phyloP scores from a whole-genome alignment of 768 basidiomycete genomes.

The Trametes sanguinea region DNA sequence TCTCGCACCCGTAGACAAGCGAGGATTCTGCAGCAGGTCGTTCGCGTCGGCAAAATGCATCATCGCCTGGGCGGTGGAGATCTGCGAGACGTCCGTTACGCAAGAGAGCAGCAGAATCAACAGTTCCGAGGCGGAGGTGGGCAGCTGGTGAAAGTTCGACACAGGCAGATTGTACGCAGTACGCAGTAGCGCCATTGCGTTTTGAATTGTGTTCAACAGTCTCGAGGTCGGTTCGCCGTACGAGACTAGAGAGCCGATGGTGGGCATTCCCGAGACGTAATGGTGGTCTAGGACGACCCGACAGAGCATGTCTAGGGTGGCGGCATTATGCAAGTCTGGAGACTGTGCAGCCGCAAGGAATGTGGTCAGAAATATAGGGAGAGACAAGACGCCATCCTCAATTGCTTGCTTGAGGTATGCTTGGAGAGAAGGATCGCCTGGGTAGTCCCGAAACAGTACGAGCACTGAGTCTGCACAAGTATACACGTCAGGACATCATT shows the following conservation, averaged over 20 bases:
- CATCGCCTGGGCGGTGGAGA: constrained; percentile 63
- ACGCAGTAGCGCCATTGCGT: constrained; percentile 60
- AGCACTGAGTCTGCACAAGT: constrained; percentile 64
- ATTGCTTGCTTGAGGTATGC: constrained; percentile 66
- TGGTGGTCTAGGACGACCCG: constrained; percentile 64
- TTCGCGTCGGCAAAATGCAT: constrained; percentile 48
- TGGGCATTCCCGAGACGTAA: constrained; percentile 55
- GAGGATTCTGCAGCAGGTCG: constrained; percentile 52
- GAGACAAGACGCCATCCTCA: constrained; percentile 53
- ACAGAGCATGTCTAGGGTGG: constrained; percentile 72
- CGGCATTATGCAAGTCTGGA: constrained; percentile 59
- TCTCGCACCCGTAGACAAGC: constrained; percentile 53
- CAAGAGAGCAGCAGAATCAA: constrained; percentile 62
- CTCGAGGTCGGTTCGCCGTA: constrained; percentile 49
- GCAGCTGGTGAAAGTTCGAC: constrained; percentile 60
- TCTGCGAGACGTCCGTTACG: constrained; percentile 60
- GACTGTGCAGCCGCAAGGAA: constrained; percentile 70
- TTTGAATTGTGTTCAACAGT: constrained; percentile 57
- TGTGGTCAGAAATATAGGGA: constrained; percentile 61
- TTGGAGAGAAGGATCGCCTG: constrained; percentile 68
- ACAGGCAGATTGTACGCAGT: constrained; percentile 52
- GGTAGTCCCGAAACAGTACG: constrained; percentile 64
- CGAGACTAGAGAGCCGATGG: constrained; percentile 57
- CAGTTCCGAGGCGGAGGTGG: constrained; percentile 62
- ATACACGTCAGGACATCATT: background rate